Evolutionary conservation across 208 protist genomes (phyloP).

Genomic region (Angomonas deanei): DNA sequence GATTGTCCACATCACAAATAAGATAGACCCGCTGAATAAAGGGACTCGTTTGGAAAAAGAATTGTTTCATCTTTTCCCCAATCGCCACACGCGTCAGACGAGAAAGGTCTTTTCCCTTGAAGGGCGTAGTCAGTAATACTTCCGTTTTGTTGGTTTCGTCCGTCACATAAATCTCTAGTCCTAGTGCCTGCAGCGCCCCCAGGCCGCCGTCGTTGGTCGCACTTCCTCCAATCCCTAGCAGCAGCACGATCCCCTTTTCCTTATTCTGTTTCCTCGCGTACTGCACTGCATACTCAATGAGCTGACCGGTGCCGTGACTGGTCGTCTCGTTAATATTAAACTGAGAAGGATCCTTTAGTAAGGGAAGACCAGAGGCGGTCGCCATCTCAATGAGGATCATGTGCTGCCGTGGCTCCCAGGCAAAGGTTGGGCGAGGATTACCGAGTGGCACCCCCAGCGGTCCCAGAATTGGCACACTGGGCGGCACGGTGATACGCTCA

Average conservation of each 20-base stretch:
- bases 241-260: constrained; percentile 26
- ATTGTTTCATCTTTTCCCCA: constrained; percentile 7
- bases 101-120: constrained; percentile 45
- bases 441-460: constrained; percentile 38
- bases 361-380: constrained; percentile 52
- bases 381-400: constrained; percentile 79
- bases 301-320: constrained; percentile 68
- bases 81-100: constrained; percentile 31
- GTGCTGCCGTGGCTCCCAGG: constrained; percentile 30
- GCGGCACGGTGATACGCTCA: constrained; percentile 17
- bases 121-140: constrained; percentile 24
- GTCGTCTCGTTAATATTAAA: constrained; percentile 53
- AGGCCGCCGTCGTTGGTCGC: constrained; percentile 81
- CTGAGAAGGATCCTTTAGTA: constrained; percentile 29
- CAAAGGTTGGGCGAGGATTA: constrained; percentile 21
- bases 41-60: constrained; percentile 10
- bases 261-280: constrained; percentile 18
- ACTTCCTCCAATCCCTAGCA: constrained; percentile 75
- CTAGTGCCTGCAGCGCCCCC: constrained; percentile 70
- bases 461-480: constrained; percentile 25
- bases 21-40: constrained; percentile 33
- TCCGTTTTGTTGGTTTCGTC: constrained; percentile 3
- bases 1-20: constrained; percentile 75
- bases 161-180: constrained; percentile 35
- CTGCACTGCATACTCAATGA: constrained; percentile 46